Conservation (phyloP, 345 rosid species). For the Moringa oleifera region DNA sequence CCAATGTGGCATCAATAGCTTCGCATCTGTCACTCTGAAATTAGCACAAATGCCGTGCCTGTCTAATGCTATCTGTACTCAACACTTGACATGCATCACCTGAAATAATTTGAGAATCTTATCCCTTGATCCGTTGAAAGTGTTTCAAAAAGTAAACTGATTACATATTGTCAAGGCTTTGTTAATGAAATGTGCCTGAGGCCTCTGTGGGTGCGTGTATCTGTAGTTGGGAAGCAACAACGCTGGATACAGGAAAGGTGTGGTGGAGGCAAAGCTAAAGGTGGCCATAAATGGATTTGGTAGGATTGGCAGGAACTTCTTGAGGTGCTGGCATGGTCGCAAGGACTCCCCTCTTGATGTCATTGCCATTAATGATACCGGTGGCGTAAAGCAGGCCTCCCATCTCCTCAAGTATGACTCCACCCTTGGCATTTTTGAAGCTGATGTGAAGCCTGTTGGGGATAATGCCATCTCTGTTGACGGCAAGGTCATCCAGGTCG, state of each 20-base stretch:
- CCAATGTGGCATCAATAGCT: too few species aligned
- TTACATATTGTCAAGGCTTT: too few species aligned
- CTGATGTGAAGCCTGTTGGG: slow-evolving; percentile 87
- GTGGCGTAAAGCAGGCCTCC: slow-evolving; percentile 93
- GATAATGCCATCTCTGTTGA: slow-evolving; percentile 84
- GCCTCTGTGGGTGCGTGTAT: background rate
- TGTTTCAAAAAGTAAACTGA: background rate
- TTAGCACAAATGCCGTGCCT: too few species aligned
- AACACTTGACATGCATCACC: too few species aligned
- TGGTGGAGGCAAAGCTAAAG: slow-evolving; percentile 72
- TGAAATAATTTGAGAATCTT: too few species aligned
- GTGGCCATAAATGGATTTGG: slow-evolving; percentile 95
- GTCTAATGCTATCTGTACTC: too few species aligned
- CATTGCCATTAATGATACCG: slow-evolving; percentile 87
- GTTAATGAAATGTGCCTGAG: too few species aligned
- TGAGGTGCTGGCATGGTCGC: slow-evolving; percentile 97
- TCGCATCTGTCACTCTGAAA: too few species aligned
- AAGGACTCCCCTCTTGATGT: slow-evolving; percentile 86
- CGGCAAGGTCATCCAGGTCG: slow-evolving; percentile 93
- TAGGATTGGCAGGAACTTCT: slow-evolving; percentile 90
- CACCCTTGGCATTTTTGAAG: slow-evolving; percentile 87
- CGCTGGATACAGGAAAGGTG: slow-evolving; percentile 69
- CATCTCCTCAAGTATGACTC: slow-evolving; percentile 98
- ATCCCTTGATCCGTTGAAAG: too few species aligned
- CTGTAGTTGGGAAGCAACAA: slow-evolving; percentile 51